Evolutionary conservation across 768 basidiomycete species (phyloP).

Genomic region (Tephrocybe rancida): DNA sequence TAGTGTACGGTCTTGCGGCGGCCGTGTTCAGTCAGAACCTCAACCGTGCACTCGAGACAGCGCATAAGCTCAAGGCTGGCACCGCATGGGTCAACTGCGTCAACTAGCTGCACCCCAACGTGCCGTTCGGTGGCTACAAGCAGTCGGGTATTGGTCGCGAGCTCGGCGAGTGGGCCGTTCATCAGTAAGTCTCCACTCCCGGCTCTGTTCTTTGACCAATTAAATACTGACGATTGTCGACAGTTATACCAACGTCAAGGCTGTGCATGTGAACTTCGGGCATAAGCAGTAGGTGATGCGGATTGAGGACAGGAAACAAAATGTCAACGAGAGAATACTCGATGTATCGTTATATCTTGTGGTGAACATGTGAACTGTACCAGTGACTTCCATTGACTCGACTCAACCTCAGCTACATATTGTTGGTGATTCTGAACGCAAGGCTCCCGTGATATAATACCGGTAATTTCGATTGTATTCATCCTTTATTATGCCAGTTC

Average conservation of each 20-base stretch:
- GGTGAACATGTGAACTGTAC: not conserved
- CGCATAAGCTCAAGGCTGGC: conserved; percentile 79
- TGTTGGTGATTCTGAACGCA: too few species aligned
- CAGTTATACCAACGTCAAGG: conserved; percentile 71
- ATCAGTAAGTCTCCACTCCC: conserved; percentile 41
- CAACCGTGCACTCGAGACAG: conserved; percentile 70
- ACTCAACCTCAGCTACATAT: too few species aligned
- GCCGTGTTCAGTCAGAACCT: conserved; percentile 85
- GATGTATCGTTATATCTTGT: not conserved
- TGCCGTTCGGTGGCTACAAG: conserved; percentile 90
- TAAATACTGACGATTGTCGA: not conserved
- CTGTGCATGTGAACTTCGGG: conserved; percentile 66
- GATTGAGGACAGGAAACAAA: not conserved
- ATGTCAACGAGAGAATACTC: not conserved
- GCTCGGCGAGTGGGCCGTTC: conserved; percentile 74
- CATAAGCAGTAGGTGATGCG: conserved; percentile 22
- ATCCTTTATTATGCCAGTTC: too few species aligned
- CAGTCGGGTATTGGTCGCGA: conserved; percentile 83
- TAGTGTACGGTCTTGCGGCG: conserved; percentile 80
- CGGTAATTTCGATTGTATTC: too few species aligned
- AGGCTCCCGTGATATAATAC: too few species aligned
- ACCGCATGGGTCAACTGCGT: conserved; percentile 71
- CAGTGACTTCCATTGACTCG: too few species aligned
- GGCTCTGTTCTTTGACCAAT: not conserved
- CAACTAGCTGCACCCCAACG: conserved; percentile 50